Percentiles rank a stretch among this genome's conserved stretches.
These are phyloP conservation scores for Marasmius oreades DNA, from an alignment of 1,284 basidiomycete genomes.

Conservation along the genomic window DNA sequence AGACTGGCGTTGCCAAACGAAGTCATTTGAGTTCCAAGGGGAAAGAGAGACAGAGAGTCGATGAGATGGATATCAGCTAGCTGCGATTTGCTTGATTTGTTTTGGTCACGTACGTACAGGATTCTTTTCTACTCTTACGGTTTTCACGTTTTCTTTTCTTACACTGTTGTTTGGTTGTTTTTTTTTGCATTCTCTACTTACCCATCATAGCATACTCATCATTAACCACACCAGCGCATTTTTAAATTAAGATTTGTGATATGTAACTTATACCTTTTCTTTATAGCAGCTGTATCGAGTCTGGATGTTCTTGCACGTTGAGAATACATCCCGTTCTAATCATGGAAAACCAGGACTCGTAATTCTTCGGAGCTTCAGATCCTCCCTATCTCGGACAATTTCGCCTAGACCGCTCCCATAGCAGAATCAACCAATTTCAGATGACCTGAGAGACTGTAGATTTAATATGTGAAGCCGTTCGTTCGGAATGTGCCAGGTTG, in stretches of 20 bases:
- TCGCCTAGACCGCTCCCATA: too few species aligned
- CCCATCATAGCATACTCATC: neutral
- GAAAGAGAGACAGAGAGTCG: constrained; percentile 42
- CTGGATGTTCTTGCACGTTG: neutral
- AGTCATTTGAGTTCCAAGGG: constrained; percentile 29
- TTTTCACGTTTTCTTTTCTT: neutral
- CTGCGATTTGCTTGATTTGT: neutral
- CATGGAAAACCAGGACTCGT: too few species aligned
- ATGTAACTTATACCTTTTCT: constrained; percentile 1
- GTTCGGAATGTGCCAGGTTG: too few species aligned
- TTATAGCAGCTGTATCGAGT: neutral
- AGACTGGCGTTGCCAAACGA: constrained; percentile 14
- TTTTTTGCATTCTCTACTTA: neutral
- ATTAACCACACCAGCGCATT: neutral
- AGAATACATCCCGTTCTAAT: too few species aligned
- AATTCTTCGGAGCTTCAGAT: too few species aligned
- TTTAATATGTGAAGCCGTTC: too few species aligned
- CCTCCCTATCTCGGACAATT: too few species aligned
- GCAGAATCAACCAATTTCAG: too few species aligned
- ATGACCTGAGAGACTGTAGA: too few species aligned
- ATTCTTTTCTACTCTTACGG: neutral
- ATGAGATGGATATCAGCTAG: constrained; percentile 57
- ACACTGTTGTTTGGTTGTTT: too few species aligned
- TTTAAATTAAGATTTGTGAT: neutral
- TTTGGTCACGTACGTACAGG: neutral